Evolutionary conservation across 108 stramenopile genomes (phyloP).

Genomic region (Skeletonema marinoi): DNA sequence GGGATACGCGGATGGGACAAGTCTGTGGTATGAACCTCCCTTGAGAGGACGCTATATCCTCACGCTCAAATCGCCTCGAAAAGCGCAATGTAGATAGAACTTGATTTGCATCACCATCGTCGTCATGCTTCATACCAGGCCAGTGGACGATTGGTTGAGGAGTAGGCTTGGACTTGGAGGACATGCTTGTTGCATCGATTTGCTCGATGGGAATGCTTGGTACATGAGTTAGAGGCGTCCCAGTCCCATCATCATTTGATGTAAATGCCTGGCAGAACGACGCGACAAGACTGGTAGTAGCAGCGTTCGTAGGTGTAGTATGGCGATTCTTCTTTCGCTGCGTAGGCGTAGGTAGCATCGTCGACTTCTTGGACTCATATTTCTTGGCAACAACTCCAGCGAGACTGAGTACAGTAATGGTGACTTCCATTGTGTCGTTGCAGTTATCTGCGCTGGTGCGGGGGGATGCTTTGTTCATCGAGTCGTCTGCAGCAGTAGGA

Average conservation of each 20-base stretch:
- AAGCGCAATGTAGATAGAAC: background rate
- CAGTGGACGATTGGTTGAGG: background rate
- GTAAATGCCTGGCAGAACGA: background rate
- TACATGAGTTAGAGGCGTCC: background rate
- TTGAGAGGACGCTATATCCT: background rate
- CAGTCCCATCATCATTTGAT: background rate
- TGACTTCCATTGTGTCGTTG: background rate
- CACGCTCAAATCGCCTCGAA: background rate
- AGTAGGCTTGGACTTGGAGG: background rate
- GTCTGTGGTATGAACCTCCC: background rate
- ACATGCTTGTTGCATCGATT: background rate
- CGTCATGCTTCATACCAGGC: background rate
- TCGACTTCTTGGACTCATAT: background rate
- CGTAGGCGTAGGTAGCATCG: background rate
- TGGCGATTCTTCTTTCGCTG: background rate
- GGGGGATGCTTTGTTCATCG: background rate
- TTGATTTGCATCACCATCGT: background rate
- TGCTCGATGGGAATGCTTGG: background rate
- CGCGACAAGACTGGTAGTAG: background rate
- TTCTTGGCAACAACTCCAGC: background rate
- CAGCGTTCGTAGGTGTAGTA: background rate
- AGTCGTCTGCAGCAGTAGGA: background rate
- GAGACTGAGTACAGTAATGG: background rate
- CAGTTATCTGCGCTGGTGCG: background rate
- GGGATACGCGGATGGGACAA: background rate